Base-by-base conservation (phyloP, 2,329 filamentous ascomycete species). In the Penicillium sp. region DNA sequence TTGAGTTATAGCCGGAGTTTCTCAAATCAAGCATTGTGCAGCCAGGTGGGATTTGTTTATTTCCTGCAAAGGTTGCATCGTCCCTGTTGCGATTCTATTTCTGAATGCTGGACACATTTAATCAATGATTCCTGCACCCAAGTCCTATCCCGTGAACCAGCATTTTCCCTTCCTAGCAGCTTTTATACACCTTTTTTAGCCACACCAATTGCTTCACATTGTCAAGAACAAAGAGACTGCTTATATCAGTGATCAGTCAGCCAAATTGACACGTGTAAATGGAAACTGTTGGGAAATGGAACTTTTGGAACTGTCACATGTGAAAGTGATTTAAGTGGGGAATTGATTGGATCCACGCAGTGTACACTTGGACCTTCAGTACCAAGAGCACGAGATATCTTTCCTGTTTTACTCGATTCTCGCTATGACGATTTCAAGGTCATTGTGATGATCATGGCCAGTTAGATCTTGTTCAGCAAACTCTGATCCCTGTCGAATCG, bases 231-330 rank as follows among this genome's bases (percentile, higher is more conserved):
- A 9, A n/a, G 26, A 31, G 1, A 47, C 1, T 11, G 20, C 26
- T 18, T 5, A 49, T 23, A 37, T 27, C 20, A 22, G 11, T 22
- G 15, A 31, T 15, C 15, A 37, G 20, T 23, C 33, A 44, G 40
- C n/a, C 37, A 26, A 4, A 11, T 20, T 51, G 11, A 18, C 40
- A 51, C 29, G 49, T 51, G 49, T 3, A 51, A 25, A 35, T 15
- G 11, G 12, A 46, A 47, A 22, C 37, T 49, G 51, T 51, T 43
- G 49, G 49, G 52, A 27, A 48, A 35, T 11, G 11, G 33, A 15
- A 44, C 27, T 49, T 56, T 57, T 11, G 11, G 33, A 15, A 44
- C 27, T 49, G 52, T 57, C 8, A 44, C 49, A 51, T 51, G 49
- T 44, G 40, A 51, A 51, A 44, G 49, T 8, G 27, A 6, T 14